A percentile compares a stretch with the other conserved stretches of the same genome.
These are phyloP conservation scores for Coprinellus aureogranulatus DNA, from an alignment of 768 basidiomycete species.

Conservation along the genomic window DNA sequence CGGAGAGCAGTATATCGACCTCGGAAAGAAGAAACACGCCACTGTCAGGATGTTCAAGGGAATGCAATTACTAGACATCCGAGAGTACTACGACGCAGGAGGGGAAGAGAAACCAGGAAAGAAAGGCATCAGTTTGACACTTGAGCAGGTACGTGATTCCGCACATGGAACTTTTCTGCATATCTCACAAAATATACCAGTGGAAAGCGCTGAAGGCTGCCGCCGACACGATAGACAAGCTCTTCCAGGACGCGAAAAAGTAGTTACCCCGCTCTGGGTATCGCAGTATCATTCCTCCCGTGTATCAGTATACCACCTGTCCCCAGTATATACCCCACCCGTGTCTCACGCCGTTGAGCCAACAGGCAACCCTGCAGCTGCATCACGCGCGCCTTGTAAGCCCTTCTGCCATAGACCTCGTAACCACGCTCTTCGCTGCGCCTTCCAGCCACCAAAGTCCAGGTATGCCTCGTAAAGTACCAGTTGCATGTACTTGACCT, in stretches of 20 bases:
- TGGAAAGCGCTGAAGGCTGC: conserved; percentile 56
- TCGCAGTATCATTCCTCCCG: too few relatives aligned
- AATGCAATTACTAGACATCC: conserved; percentile 60
- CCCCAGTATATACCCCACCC: too few relatives aligned
- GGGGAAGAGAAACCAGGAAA: conserved; percentile 73
- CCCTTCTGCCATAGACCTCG: conserved; percentile 58
- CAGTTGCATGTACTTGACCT: conserved; percentile 49
- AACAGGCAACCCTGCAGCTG: conserved; percentile 64
- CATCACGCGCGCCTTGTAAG: conserved; percentile 63
- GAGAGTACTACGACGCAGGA: conserved; percentile 62
- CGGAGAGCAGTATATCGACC: conserved; percentile 58
- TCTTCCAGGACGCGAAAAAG: conserved; percentile 41
- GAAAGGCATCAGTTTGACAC: conserved; percentile 68
- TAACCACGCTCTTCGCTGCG: conserved; percentile 63
- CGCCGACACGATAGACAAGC: conserved; percentile 46
- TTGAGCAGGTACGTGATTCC: conserved; percentile 54
- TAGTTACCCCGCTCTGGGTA: too few relatives aligned
- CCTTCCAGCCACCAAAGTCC: conserved; percentile 58
- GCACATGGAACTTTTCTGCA: neutral
- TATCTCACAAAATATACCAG: conserved; percentile 26
- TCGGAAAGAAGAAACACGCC: conserved; percentile 72
- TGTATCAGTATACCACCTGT: too few relatives aligned
- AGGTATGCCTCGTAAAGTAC: conserved; percentile 56
- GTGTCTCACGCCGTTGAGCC: conserved; percentile 6
- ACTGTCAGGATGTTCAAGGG: conserved; percentile 55